phyloP scores from a whole-genome alignment of 73 alveolate genomes.

The Blepharisma japonicum region DNA sequence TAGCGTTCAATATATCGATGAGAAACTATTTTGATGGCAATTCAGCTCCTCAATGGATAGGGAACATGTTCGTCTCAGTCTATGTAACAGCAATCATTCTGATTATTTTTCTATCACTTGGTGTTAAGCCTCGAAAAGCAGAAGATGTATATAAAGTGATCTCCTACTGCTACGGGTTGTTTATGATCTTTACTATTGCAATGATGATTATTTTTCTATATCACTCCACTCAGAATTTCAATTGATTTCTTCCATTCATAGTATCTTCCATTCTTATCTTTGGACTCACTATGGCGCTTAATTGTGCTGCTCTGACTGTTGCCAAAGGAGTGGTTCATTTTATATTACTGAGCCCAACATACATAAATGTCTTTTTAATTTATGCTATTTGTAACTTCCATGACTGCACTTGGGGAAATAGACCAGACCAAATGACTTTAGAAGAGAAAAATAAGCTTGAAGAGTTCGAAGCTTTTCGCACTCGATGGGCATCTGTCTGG shows the following conservation, averaged over 20 bases:
- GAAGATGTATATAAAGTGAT: constrained; percentile 10
- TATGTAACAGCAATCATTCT: background rate
- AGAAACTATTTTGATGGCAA: constrained; percentile 7
- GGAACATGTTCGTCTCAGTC: background rate
- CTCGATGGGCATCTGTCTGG: constrained; percentile 18
- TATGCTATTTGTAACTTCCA: constrained; percentile 29
- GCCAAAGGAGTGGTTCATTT: constrained; percentile 9
- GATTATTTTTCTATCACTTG: background rate
- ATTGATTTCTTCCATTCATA: background rate
- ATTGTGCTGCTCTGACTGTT: background rate
- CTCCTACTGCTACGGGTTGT: background rate
- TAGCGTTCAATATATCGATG: background rate
- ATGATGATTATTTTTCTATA: background rate
- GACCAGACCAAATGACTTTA: constrained; percentile 17
- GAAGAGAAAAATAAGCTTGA: constrained; percentile 27
- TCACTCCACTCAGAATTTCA: background rate
- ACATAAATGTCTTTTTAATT: constrained; percentile 21
- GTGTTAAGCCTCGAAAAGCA: constrained; percentile 17
- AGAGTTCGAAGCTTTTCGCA: constrained; percentile 24
- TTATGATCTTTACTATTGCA: background rate
- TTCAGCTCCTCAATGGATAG: background rate
- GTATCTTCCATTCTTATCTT: background rate
- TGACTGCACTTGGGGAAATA: constrained; percentile 35
- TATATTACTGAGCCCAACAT: constrained; percentile 18
- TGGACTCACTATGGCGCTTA: background rate